Evolutionary conservation across 306 rosid genomes (phyloP).

Genomic region (Vicia faba): DNA sequence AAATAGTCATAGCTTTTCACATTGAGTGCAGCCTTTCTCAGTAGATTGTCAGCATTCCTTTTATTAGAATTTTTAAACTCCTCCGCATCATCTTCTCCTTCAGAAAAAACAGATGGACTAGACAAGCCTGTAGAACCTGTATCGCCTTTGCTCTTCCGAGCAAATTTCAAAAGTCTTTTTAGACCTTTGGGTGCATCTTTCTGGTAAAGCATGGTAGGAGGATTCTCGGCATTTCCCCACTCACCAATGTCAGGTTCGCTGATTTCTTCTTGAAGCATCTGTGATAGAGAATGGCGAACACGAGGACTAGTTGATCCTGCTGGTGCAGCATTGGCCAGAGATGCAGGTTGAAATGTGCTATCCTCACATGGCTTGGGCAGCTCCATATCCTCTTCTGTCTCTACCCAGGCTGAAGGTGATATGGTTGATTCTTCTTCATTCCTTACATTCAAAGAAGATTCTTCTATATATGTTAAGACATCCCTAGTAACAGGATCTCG

Average conservation of each 20-base stretch:
- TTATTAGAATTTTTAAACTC: slow-evolving; percentile 53
- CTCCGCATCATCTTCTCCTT: slow-evolving; percentile 95
- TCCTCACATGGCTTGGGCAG: slow-evolving; percentile 51
- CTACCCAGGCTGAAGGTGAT: slow-evolving; percentile 86
- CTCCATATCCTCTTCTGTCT: slow-evolving; percentile 79
- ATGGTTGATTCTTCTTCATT: slow-evolving; percentile 78
- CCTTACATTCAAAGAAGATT: slow-evolving; percentile 47
- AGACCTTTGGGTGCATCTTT: slow-evolving; percentile 95
- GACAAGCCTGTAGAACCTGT: slow-evolving; percentile 76
- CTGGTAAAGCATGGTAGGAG: slow-evolving; percentile 76
- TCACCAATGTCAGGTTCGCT: slow-evolving; percentile 78
- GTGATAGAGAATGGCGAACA: slow-evolving; percentile 92
- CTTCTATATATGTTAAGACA: slow-evolving; percentile 50
- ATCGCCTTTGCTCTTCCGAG: slow-evolving; percentile 93
- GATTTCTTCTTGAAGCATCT: slow-evolving; percentile 95
- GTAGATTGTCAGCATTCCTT: slow-evolving; percentile 68
- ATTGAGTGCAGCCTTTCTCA: slow-evolving; percentile 71
- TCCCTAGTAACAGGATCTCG: slow-evolving; percentile 45
- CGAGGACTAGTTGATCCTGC: slow-evolving; percentile 67
- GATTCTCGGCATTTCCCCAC: slow-evolving; percentile 96
- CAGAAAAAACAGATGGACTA: slow-evolving; percentile 92
- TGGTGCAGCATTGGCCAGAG: slow-evolving; percentile 53
- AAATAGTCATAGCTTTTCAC: slow-evolving; percentile 63
- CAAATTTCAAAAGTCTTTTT: slow-evolving; percentile 91
- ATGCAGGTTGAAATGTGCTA: slow-evolving; percentile 50